Base-by-base conservation (phyloP, 225 moss, liverwort and hornwort genomes). In the Straminergon stramineum region DNA sequence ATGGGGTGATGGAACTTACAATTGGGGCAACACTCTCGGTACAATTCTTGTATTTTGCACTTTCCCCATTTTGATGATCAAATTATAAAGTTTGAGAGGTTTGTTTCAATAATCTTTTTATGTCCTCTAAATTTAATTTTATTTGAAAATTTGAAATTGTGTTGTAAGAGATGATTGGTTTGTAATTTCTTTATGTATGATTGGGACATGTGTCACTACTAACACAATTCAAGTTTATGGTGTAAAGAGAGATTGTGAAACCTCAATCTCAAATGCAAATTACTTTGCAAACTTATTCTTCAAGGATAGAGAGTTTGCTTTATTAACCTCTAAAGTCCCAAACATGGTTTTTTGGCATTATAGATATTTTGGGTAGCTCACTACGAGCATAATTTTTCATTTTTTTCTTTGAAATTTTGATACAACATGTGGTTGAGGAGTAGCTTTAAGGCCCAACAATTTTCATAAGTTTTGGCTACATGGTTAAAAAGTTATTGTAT, bases 1-100 rank as follows among this genome's bases (percentile, higher is more conserved):
- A 96, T 61, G 94, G 92, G 53, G 95, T 96, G 75, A 88, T 89
- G 56, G 94, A 94, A n/a, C 84, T 96, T 15, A 92, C 90, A 11
- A 93, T 93, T 62, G 90, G 94, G 41, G 90, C 90, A 75, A 93
- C 93, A 26, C 87, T 94, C 53, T 94, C 87, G 85, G 91, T 92
- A 91, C 30, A 53, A 34, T 88, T 78, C 45, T 64, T 88, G 52
- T 13, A 20, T 31, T 65, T 77, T 18, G 28, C 12, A 57, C 65
- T 75, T 45, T 45, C 45, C 6, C 45, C 45, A 45, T 8, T 48
- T 57, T 56, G 79, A 79, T 0, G 13, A 57, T 79, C 79, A 61
- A 63, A 70, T 76, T 43, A 28, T 28, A 12, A 27, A 45, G 26
- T 84, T 30, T 32, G 26, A 30, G 53, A 87, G 23, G 21, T 66